phyloP scores from a whole-genome alignment of 164 flowering plant genomes.

The Akebia trifoliata region DNA sequence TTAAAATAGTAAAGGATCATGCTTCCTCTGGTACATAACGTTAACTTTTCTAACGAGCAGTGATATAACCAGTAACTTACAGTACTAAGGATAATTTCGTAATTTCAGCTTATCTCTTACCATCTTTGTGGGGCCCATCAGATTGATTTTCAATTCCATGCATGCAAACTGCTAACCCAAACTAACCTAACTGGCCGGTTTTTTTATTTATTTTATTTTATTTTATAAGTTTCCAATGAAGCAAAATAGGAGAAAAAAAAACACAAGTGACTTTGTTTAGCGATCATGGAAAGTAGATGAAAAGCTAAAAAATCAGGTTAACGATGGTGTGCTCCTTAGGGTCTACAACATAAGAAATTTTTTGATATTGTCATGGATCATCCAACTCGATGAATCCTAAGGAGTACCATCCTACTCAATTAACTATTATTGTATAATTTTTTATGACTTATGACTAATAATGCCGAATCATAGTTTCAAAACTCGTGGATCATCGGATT shows the following conservation, averaged over 20 bases:
- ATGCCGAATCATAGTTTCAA: no score
- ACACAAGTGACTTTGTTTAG: background rate
- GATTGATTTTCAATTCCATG: background rate
- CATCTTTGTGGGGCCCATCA: background rate
- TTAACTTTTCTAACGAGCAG: background rate
- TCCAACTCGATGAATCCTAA: no score
- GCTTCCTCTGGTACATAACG: background rate
- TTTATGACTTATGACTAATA: no score
- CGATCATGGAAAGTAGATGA: background rate
- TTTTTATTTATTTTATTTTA: background rate
- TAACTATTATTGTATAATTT: no score
- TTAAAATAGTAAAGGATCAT: background rate
- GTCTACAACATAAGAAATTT: no score
- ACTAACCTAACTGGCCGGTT: conserved; percentile 7
- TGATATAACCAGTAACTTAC: no score
- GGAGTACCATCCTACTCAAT: no score
- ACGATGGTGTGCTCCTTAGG: no score
- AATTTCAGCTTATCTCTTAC: background rate
- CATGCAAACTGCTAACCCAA: background rate
- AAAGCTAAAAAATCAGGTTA: no score
- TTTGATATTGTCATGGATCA: no score
- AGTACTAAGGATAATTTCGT: background rate
- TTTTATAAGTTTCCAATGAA: background rate
- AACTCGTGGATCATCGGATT: no score
- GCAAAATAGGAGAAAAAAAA: background rate